Evolutionary conservation across 2,329 filamentous ascomycete species (phyloP).

Genomic region (Dactylellina haptotyla): DNA sequence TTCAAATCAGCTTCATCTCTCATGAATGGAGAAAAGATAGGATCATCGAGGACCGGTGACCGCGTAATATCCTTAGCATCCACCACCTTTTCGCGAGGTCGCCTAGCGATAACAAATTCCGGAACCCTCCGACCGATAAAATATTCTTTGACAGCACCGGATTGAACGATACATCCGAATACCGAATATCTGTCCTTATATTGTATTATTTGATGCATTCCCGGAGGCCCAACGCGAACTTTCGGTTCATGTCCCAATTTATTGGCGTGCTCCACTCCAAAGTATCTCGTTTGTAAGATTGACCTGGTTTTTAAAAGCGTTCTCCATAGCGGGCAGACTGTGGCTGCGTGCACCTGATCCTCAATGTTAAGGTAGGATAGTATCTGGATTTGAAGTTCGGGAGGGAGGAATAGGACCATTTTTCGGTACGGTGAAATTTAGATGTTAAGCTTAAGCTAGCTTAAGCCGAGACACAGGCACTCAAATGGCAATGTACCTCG

Average conservation of each 20-base stretch:
- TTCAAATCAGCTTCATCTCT: background rate
- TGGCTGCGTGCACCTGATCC: background rate
- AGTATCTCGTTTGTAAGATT: slow-evolving; percentile 9
- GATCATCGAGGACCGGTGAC: slow-evolving; percentile 11
- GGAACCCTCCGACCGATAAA: background rate
- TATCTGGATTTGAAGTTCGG: slow-evolving; percentile 26
- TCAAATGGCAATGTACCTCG: no score
- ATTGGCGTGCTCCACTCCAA: no score
- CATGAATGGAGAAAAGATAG: slow-evolving; percentile 6
- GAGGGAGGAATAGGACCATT: no score
- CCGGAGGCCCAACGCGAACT: background rate
- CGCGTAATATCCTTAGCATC: background rate
- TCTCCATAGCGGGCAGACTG: slow-evolving; percentile 6
- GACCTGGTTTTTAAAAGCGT: slow-evolving; percentile 3
- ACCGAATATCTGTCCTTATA: no score
- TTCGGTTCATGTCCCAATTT: background rate
- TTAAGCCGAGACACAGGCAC: no score
- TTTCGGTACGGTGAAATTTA: no score
- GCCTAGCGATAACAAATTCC: background rate
- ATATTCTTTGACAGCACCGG: background rate
- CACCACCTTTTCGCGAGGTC: background rate
- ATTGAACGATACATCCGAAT: background rate
- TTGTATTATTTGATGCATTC: background rate
- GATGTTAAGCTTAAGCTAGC: no score
- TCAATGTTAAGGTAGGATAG: slow-evolving; percentile 12